phyloP scores from a whole-genome alignment of 306 rosid genomes.

The Boehmeria nivea region DNA sequence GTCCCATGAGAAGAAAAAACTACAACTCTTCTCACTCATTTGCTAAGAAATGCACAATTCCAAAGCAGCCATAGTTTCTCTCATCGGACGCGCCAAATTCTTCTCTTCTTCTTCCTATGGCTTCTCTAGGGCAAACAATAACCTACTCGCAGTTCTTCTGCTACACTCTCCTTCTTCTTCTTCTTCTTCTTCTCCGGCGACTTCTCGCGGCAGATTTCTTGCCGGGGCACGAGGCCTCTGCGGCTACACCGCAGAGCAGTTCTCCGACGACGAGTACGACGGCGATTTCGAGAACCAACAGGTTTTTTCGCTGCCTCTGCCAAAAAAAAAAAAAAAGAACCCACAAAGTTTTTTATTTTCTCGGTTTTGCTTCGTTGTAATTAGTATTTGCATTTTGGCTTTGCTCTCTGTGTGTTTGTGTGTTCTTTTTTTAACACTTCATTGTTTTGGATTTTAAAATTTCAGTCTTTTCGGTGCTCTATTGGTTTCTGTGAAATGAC shows the following conservation, averaged over 20 bases:
- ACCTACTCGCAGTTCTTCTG: conserved; percentile 16
- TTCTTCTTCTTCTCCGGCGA: conserved; percentile 24
- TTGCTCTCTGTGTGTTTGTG: too few relatives aligned
- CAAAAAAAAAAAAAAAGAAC: too few relatives aligned
- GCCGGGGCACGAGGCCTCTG: conserved; percentile 37
- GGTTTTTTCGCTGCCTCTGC: conserved; percentile 36
- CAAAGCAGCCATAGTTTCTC: conserved; percentile 25
- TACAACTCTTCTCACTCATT: not conserved
- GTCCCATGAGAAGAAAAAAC: too few relatives aligned
- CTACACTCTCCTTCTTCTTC: conserved; percentile 11
- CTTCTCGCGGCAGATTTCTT: conserved; percentile 18
- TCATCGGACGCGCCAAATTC: conserved; percentile 19
- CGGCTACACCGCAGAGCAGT: conserved; percentile 59
- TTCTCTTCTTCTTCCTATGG: conserved; percentile 5
- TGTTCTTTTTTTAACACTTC: too few relatives aligned
- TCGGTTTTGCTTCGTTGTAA: too few relatives aligned
- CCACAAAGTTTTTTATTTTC: too few relatives aligned
- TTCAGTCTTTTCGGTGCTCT: too few relatives aligned
- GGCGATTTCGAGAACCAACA: conserved; percentile 58
- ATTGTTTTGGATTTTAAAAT: too few relatives aligned
- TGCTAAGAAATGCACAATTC: conserved; percentile 29
- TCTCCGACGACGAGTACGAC: conserved; percentile 90
- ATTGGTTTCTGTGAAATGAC: not conserved
- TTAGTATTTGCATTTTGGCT: too few relatives aligned
- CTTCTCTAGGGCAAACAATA: conserved; percentile 14